A percentile compares a stretch with the other conserved stretches of the same genome.
These are phyloP conservation scores for Allomyces arbusculus DNA, from an alignment of 192 early-diverging fungal species.

Conservation along the genomic window DNA sequence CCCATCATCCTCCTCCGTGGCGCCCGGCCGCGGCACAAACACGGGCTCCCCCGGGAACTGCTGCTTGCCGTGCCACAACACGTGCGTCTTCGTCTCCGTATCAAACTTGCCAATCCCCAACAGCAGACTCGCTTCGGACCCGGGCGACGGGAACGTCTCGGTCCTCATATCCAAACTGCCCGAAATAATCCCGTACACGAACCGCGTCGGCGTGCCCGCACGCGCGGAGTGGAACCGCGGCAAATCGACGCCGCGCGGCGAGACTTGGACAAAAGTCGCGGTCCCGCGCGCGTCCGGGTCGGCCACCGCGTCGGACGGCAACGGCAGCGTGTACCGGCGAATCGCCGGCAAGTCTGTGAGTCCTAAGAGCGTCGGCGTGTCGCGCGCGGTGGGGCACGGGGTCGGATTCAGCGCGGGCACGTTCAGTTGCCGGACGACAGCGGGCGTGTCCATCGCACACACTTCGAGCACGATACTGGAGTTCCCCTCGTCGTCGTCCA, in stretches of 20 bases:
- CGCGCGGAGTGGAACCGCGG: conserved; percentile 26
- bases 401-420: no score
- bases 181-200: conserved; percentile 25
- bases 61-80: no score
- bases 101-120: conserved; percentile 6
- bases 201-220: conserved; percentile 20
- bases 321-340: background rate
- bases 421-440: background rate
- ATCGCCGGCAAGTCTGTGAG: background rate
- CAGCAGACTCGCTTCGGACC: conserved; percentile 2
- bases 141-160: conserved; percentile 11
- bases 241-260: conserved; percentile 20
- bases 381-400: no score
- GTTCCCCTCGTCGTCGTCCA: conserved; percentile 12
- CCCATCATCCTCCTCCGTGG: conserved; percentile 48
- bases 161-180: conserved; percentile 28
- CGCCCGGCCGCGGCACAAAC: conserved; percentile 38
- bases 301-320: background rate
- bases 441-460: background rate
- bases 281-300: no score
- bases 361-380: no score
- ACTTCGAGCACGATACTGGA: background rate
- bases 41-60: conserved; percentile 58
- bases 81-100: background rate
- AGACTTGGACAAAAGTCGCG: background rate